Evolutionary conservation across 257 asterid genomes (phyloP).

Genomic region (Solanum peruvianum): DNA sequence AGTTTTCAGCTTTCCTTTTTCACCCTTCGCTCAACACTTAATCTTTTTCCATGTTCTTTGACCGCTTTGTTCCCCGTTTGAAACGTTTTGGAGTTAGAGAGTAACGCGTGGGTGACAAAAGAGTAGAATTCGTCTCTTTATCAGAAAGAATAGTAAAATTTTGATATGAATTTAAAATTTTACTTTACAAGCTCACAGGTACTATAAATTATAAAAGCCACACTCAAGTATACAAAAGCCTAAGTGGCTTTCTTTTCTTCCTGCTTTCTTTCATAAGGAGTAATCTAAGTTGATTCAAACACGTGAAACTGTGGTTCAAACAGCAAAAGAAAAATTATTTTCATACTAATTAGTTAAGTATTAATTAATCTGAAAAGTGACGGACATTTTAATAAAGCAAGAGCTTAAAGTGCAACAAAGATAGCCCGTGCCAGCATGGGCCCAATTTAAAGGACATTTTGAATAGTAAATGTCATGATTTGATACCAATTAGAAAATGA

Average conservation of each 20-base stretch:
- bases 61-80: not conserved
- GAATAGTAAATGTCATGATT: not conserved
- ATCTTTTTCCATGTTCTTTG: not conserved
- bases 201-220: not conserved
- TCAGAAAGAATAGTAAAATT: not conserved
- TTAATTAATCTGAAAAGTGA: not conserved
- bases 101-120: not conserved
- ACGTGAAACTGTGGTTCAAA: not conserved
- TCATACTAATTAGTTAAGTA: not conserved
- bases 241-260: not conserved
- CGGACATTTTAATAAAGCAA: not conserved
- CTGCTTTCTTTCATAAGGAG: not conserved
- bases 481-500: not conserved
- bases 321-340: not conserved
- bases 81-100: not conserved
- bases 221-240: not conserved
- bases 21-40: not conserved
- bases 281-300: not conserved
- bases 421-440: not conserved
- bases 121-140: not conserved
- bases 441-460: not conserved
- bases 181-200: not conserved
- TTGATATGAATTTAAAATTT: not conserved
- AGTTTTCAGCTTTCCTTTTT: not conserved
- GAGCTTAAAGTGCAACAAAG: not conserved